Evolutionary conservation across 352 stramenopile genomes (phyloP).

Genomic region (Thalassiosira exigua): DNA sequence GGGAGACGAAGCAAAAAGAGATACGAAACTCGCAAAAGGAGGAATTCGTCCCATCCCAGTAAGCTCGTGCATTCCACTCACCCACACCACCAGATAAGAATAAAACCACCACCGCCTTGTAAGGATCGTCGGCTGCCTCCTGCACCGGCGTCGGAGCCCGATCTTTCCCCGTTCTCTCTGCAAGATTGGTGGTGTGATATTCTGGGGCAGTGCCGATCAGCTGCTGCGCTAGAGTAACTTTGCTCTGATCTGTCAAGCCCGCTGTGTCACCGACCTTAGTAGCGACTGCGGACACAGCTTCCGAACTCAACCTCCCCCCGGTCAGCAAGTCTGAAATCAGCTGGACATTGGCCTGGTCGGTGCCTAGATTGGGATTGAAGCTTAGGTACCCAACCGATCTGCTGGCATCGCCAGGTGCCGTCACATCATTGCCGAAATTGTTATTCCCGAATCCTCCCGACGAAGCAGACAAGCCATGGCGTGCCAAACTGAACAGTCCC

Average conservation of each 20-base stretch:
- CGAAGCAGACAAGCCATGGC: slow-evolving; percentile 23
- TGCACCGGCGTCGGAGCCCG: slow-evolving; percentile 1
- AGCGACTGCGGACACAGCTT: slow-evolving; percentile 35
- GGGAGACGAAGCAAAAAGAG: too few relatives aligned
- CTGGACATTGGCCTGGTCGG: slow-evolving; percentile 51
- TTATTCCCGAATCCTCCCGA: slow-evolving; percentile 47
- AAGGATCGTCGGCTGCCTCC: slow-evolving; percentile 15
- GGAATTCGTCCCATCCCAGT: too few relatives aligned
- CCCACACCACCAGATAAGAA: slow-evolving; percentile 37
- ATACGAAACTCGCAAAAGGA: too few relatives aligned
- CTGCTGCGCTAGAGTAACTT: slow-evolving; percentile 60
- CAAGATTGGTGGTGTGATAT: slow-evolving; percentile 70
- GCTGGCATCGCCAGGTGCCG: slow-evolving; percentile 17
- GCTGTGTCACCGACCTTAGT: slow-evolving; percentile 20
- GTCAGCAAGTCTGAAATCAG: slow-evolving; percentile 79
- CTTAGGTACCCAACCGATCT: slow-evolving; percentile 37
- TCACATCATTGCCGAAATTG: slow-evolving; percentile 8
- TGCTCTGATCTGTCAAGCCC: slow-evolving; percentile 35
- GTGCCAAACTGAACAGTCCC: slow-evolving; percentile 53
- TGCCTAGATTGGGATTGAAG: slow-evolving; percentile 18
- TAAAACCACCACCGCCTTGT: slow-evolving; percentile 55
- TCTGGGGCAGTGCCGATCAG: slow-evolving; percentile 71
- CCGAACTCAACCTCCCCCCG: slow-evolving; percentile 59
- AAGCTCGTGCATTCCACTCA: too few relatives aligned
- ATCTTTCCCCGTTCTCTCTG: slow-evolving; percentile 24